Conservation (phyloP, 345 rosid genomes). For the Moringa oleifera region DNA sequence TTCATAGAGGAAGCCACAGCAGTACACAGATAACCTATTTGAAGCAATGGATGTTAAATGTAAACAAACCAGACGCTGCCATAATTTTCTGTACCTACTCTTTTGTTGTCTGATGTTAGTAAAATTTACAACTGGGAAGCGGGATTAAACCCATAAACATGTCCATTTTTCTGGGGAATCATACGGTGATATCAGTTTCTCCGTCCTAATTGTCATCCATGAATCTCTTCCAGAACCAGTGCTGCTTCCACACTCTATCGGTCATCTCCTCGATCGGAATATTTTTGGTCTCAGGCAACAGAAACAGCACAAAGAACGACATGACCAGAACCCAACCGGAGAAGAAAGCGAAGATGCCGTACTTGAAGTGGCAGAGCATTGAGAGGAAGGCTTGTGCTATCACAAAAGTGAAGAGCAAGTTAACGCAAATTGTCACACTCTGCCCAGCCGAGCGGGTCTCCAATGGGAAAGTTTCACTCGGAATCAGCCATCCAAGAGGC, state of each 20-base stretch:
- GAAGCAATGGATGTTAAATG: too few species aligned
- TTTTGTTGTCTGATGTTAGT: neutral
- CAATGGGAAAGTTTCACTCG: conserved; percentile 86
- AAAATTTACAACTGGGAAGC: conserved; percentile 30
- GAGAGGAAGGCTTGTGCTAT: conserved; percentile 96
- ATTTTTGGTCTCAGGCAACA: conserved; percentile 86
- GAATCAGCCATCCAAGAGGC: conserved; percentile 92
- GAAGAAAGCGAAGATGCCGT: conserved; percentile 90
- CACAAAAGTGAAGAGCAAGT: conserved; percentile 79
- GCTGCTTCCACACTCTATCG: conserved; percentile 87
- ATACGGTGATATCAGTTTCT: conserved; percentile 16
- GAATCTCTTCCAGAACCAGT: conserved; percentile 89
- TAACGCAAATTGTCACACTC: conserved; percentile 80
- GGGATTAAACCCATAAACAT: conserved; percentile 42
- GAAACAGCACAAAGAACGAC: conserved; percentile 72
- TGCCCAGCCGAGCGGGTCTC: conserved; percentile 98
- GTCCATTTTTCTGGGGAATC: conserved; percentile 28
- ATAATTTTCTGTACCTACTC: too few species aligned
- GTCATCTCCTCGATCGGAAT: conserved; percentile 99
- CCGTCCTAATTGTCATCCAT: conserved; percentile 35
- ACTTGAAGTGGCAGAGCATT: conserved; percentile 93
- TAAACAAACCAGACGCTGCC: too few species aligned
- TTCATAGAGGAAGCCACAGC: too few species aligned
- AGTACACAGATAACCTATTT: too few species aligned
- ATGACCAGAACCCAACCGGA: conserved; percentile 77